Evolutionary conservation across 2,329 filamentous ascomycete species (phyloP).

Genomic region (Cordyceps cateniannulata): DNA sequence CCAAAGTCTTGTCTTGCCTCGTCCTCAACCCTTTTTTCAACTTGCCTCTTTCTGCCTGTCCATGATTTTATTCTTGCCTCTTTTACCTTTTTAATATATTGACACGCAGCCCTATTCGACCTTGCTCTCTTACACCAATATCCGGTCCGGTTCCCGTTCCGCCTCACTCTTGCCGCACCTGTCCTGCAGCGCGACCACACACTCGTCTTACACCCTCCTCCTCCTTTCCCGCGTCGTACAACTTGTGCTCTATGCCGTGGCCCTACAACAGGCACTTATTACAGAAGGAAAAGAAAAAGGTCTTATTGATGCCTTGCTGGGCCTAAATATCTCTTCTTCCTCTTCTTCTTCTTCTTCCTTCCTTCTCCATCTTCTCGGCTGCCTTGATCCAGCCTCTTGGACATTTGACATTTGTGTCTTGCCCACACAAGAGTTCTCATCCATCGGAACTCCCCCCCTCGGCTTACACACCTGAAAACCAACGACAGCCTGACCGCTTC

Average conservation of each 20-base stretch:
- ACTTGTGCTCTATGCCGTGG: not conserved
- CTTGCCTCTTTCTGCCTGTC: not conserved
- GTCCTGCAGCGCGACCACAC: slow-evolving; percentile 1
- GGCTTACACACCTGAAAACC: slow-evolving; percentile 5
- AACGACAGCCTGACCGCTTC: not conserved
- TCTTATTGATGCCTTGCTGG: not conserved
- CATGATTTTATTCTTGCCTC: too few species aligned
- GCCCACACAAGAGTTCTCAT: not conserved
- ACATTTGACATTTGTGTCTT: not conserved
- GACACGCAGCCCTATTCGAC: not conserved
- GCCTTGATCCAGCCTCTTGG: not conserved
- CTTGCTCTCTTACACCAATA: not conserved
- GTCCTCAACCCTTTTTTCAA: not conserved
- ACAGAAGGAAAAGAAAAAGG: not conserved
- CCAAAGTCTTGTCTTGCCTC: not conserved
- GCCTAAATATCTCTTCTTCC: not conserved
- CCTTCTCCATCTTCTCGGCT: not conserved
- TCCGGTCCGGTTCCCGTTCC: not conserved
- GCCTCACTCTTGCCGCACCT: slow-evolving; percentile 1
- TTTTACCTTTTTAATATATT: too few species aligned
- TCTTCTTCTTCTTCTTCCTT: too few species aligned
- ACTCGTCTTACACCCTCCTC: slow-evolving; percentile 8
- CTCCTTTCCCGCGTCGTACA: not conserved
- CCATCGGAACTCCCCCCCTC: not conserved
- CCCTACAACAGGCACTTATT: not conserved